A percentile compares a stretch with the other conserved stretches of the same genome.
Conservation (phyloP, 495 filamentous ascomycete genomes). For the Penicillium ucsense region DNA sequence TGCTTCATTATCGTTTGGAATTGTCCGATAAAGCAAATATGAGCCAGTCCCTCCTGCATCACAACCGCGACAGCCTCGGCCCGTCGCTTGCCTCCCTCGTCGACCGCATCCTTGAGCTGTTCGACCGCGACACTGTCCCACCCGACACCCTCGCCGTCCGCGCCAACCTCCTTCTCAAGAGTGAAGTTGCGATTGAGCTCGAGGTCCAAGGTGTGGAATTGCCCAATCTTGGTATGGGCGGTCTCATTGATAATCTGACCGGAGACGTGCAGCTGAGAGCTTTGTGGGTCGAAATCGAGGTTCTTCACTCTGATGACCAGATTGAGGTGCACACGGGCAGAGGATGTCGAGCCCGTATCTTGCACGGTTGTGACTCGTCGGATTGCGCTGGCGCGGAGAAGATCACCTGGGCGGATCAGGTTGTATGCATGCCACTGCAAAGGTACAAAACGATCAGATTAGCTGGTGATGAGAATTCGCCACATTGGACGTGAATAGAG, state of each 20-base stretch:
- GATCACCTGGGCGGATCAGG: constrained; percentile 70
- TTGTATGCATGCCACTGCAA: constrained; percentile 92
- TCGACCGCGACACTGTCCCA: constrained; percentile 89
- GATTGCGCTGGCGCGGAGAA: constrained; percentile 72
- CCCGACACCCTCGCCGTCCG: constrained; percentile 45
- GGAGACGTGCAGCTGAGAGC: constrained; percentile 73
- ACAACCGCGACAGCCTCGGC: constrained; percentile 80
- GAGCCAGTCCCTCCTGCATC: constrained; percentile 89
- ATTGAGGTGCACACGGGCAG: constrained; percentile 64
- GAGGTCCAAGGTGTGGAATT: constrained; percentile 84
- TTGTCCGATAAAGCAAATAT: constrained; percentile 89
- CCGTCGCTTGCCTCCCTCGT: constrained; percentile 55
- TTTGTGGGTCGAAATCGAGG: constrained; percentile 83
- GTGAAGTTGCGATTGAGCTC: constrained; percentile 85
- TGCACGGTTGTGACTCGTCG: constrained; percentile 64
- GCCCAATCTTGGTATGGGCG: constrained; percentile 69
- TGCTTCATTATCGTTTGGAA: constrained; percentile 83
- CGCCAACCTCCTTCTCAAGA: constrained; percentile 50
- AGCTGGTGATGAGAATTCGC: not conserved
- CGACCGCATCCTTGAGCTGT: constrained; percentile 67
- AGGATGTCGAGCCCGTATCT: constrained; percentile 64
- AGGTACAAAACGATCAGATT: too few species aligned
- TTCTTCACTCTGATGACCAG: constrained; percentile 73
- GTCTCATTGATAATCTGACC: constrained; percentile 80
- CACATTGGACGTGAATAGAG: not conserved